A percentile compares a stretch with the other conserved stretches of the same genome.
These are phyloP conservation scores for Acanthamoeba triangularis DNA, from an alignment of 208 protist species.

Conservation along the genomic window DNA sequence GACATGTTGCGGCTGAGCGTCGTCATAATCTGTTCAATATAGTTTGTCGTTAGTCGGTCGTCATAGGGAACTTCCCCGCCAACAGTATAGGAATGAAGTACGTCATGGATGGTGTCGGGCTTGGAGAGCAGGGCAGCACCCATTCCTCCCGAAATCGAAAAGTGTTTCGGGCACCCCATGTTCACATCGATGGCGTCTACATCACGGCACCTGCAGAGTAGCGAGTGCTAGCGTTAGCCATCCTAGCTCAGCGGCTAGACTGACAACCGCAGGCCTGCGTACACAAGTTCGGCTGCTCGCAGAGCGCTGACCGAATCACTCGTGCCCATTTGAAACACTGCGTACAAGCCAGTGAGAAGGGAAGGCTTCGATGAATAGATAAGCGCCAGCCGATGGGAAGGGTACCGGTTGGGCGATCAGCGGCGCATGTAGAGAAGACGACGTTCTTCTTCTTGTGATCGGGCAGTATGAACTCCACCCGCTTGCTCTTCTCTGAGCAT, in stretches of 20 bases:
- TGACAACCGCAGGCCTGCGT: too few relatives aligned
- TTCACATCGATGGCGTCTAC: slow-evolving; percentile 98
- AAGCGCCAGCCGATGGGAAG: too few relatives aligned
- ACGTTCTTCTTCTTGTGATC: slow-evolving; percentile 91
- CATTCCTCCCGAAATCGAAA: slow-evolving; percentile 98
- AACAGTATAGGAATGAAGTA: too few relatives aligned
- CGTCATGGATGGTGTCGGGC: slow-evolving; percentile 83
- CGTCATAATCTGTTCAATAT: slow-evolving; percentile 78
- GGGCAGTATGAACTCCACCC: slow-evolving; percentile 93
- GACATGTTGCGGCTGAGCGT: slow-evolving; percentile 83
- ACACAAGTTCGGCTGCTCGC: slow-evolving; percentile 92
- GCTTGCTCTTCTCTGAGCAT: slow-evolving; percentile 31
- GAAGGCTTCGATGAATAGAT: too few relatives aligned
- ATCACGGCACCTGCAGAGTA: slow-evolving; percentile 89
- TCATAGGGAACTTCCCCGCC: too few relatives aligned
- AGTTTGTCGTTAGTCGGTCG: background rate
- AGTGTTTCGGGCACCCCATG: slow-evolving; percentile 99
- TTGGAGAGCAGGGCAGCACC: slow-evolving; percentile 96
- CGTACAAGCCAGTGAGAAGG: background rate
- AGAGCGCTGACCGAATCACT: slow-evolving; percentile 91
- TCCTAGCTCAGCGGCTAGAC: too few relatives aligned
- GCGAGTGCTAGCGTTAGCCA: background rate
- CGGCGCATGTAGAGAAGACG: slow-evolving; percentile 78
- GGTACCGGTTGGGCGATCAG: background rate
- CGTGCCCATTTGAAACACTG: slow-evolving; percentile 96